Conservation (phyloP, 805 yeast species). For the Pichia thaimueangensis region DNA sequence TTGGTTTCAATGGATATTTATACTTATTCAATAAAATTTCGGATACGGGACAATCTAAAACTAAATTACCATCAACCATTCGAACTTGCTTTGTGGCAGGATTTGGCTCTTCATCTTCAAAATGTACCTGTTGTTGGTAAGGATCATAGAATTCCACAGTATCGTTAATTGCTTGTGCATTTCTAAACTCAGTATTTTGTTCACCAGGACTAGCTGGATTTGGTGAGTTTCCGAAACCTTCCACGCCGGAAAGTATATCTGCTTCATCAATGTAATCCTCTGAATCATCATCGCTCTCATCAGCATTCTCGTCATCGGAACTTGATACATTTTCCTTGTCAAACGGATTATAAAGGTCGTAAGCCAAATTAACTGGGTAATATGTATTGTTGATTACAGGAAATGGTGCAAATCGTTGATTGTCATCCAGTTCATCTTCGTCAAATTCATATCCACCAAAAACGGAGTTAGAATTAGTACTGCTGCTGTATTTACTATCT, state of each 20-base stretch:
- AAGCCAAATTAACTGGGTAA: slow-evolving; percentile 28
- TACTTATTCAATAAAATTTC: slow-evolving; percentile 52
- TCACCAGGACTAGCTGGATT: background rate
- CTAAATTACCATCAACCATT: slow-evolving; percentile 69
- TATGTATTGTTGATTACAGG: slow-evolving; percentile 29
- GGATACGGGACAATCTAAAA: slow-evolving; percentile 87
- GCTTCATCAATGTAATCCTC: slow-evolving; percentile 7
- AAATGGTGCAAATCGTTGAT: slow-evolving; percentile 30
- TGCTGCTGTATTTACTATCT: background rate
- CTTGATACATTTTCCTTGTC: slow-evolving; percentile 19
- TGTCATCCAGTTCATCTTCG: slow-evolving; percentile 19
- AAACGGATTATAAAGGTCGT: slow-evolving; percentile 27
- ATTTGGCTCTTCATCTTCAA: slow-evolving; percentile 7
- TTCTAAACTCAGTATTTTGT: slow-evolving; percentile 11
- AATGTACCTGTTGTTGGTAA: background rate
- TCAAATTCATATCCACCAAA: slow-evolving; percentile 25
- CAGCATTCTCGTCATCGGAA: slow-evolving; percentile 15
- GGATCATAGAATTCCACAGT: slow-evolving; percentile 12
- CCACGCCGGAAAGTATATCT: too few species aligned
- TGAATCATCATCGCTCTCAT: slow-evolving; percentile 2
- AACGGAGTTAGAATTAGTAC: slow-evolving; percentile 4
- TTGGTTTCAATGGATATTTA: slow-evolving; percentile 37
- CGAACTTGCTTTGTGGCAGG: slow-evolving; percentile 37
- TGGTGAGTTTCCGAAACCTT: slow-evolving; percentile 3
- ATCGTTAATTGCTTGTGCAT: slow-evolving; percentile 15